Base-by-base conservation (phyloP, 2,329 filamentous ascomycete species). In the Zarea fungicola region DNA sequence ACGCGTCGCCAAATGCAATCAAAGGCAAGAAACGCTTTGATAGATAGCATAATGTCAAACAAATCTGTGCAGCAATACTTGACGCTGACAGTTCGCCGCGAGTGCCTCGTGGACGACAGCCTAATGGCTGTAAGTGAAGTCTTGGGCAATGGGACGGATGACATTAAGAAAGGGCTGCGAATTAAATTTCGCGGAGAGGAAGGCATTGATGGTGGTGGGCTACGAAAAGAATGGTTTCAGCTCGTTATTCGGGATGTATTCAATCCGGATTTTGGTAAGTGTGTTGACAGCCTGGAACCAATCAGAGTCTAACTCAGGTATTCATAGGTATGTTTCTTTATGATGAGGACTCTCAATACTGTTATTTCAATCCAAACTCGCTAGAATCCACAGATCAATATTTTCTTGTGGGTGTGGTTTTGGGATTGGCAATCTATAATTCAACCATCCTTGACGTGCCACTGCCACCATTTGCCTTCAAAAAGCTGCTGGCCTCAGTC, bases 221-320 rank as follows among this genome's bases (percentile, higher is more conserved):
- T 95, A 48, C 82, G 89, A 49, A 96, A 96, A 65, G 91, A 96
- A 68, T 96, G 91, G 91, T 96, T 96, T 62, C 70, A 96, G 43
- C 77, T 96, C 51, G 77, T 96, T 19, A 84, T 93, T 42, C 78
- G 90, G 56, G 91, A 96, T 62, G 84, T 96, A 26, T 96, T 96
- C 67, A 90, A 95, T 59, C 89, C 89, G 4, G 83, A 91, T 56
- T 87, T 95, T 70, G 89, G 87, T 90, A 75, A 59, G 82, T 69
- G 47, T 28, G 25, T 22, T 3, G 22, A 19, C 7, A 25, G n/a
- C 11, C 8, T 6, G 26, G 4, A 11, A 29, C 11, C 13, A 43
- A 28, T 23, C 16, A 28, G 3, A 36, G 46, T 47, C 55, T 57
- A 22, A 59, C 49, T 11, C 28, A 37, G 37, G n/a, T 10, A 21